Evolutionary conservation across 306 rosid genomes (phyloP).

Genomic region (Quercus dentata): DNA sequence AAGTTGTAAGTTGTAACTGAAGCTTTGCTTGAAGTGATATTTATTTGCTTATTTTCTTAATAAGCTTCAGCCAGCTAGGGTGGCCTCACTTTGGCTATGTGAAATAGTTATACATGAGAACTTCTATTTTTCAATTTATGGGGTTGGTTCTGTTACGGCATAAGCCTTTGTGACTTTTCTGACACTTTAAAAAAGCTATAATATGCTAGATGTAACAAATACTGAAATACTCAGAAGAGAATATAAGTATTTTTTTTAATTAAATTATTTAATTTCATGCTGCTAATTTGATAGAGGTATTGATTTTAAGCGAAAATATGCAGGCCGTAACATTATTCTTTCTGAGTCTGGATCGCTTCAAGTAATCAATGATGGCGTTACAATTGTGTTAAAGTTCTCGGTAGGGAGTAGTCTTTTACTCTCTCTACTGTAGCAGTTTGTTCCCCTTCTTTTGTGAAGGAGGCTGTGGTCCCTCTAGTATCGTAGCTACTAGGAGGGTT

Average conservation of each 20-base stretch:
- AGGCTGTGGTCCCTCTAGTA: too few relatives aligned
- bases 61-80: too few relatives aligned
- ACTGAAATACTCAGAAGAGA: background rate
- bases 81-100: background rate
- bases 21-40: background rate
- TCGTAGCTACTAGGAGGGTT: too few relatives aligned
- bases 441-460: too few relatives aligned
- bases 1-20: background rate
- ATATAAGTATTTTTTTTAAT: background rate
- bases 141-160: too few relatives aligned
- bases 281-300: background rate
- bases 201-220: background rate
- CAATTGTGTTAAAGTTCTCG: too few relatives aligned
- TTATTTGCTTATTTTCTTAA: too few relatives aligned
- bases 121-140: background rate
- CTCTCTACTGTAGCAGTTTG: too few relatives aligned
- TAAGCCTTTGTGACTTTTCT: background rate
- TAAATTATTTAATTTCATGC: conserved; percentile 6
- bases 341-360: conserved; percentile 18
- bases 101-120: background rate
- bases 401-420: too few relatives aligned
- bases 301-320: background rate
- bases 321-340: too few relatives aligned
- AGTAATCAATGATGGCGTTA: conserved; percentile 89
- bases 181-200: background rate